Percentiles rank a stretch among this genome's conserved stretches.
Conservation (phyloP, 208 protist genomes). For the Phytomonas serpens region DNA sequence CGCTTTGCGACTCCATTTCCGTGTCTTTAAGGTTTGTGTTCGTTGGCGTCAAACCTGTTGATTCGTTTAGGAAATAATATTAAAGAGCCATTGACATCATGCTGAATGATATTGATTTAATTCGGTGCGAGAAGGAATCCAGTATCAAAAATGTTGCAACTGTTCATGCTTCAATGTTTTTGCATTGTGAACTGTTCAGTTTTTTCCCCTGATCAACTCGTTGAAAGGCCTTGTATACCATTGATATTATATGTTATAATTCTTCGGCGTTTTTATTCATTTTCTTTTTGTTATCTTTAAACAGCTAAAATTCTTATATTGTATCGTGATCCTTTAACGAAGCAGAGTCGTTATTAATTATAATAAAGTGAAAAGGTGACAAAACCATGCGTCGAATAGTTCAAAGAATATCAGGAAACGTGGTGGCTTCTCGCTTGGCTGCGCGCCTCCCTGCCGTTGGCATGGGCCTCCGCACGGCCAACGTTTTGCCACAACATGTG, state of each 20-base stretch:
- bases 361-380: background rate
- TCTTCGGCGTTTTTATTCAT: background rate
- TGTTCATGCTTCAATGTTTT: background rate
- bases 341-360: background rate
- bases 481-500: background rate
- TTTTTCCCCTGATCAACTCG: background rate
- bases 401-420: background rate
- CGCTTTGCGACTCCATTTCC: background rate
- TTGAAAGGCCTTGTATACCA: too few relatives aligned
- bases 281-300: background rate
- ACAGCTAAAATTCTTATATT: background rate
- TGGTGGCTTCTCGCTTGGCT: background rate
- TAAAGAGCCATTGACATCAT: background rate
- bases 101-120: background rate
- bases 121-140: background rate
- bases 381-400: background rate
- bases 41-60: background rate
- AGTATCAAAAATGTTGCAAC: background rate
- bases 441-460: background rate
- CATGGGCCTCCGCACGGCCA: background rate
- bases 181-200: background rate
- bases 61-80: background rate
- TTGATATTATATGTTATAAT: too few relatives aligned
- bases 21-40: background rate
- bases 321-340: background rate